phyloP scores from a whole-genome alignment of 2,329 filamentous ascomycete genomes.

The Fusarium scirpi region DNA sequence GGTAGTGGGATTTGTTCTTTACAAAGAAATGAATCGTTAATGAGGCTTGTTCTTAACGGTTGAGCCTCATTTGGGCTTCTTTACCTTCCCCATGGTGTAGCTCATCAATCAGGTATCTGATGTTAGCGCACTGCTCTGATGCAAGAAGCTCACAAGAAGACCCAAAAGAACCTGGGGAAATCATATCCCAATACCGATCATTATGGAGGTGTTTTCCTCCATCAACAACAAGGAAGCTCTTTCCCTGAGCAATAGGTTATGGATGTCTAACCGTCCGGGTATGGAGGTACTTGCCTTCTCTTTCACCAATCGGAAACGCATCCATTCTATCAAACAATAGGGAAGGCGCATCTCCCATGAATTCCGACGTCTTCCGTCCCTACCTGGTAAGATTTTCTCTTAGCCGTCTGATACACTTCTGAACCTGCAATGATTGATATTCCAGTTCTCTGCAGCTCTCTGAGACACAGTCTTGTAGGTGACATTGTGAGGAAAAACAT shows the following conservation, averaged over 20 bases:
- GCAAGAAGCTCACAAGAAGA: not conserved
- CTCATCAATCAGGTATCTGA: not conserved
- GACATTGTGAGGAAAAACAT: not conserved
- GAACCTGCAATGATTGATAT: not conserved
- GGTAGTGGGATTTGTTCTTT: not conserved
- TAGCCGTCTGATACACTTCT: not conserved
- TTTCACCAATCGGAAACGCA: not conserved
- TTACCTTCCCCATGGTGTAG: not conserved
- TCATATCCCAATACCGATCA: not conserved
- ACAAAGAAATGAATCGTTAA: not conserved
- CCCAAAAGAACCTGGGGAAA: not conserved
- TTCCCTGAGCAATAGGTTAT: not conserved
- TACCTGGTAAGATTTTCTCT: not conserved
- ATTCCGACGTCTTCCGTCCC: not conserved
- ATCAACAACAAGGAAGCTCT: not conserved
- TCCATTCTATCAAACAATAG: not conserved
- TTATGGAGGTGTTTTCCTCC: slow-evolving; percentile 19
- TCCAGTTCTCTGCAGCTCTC: not conserved
- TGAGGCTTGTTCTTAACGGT: not conserved
- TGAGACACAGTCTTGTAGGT: not conserved
- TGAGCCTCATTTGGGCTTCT: not conserved
- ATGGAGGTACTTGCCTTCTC: not conserved
- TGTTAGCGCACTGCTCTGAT: not conserved
- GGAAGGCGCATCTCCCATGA: not conserved
- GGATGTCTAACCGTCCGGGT: not conserved